Base-by-base conservation (phyloP, 163 green algal species). In the Scenedesmus sp. region DNA sequence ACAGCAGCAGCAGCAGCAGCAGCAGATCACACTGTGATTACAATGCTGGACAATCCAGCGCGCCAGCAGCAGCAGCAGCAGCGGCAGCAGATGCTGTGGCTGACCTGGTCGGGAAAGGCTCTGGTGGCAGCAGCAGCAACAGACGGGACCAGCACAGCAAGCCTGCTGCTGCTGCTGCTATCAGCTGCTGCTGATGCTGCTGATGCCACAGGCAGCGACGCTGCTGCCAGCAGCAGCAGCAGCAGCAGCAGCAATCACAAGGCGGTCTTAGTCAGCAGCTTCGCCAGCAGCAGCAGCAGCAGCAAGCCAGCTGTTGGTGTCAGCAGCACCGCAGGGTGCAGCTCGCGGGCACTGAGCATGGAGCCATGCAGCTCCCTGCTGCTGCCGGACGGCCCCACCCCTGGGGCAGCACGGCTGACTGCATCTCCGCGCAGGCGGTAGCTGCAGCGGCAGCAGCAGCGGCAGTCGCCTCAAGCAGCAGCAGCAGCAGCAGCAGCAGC, bases 401-500 rank as follows among this genome's bases (percentile, higher is more conserved):
- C 85, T n/a, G 42, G 20, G 30, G 85, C 68, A 89, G 85, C 26
- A 83, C 68, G 2, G 85, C 85, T 40, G 85, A 89, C 9, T 26
- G 46, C 49, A 51, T n/a, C 42, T 49, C 83, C 61, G 83, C 42
- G 30, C 56, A 46, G 35, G 18, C 82, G 4, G 40, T 46, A 44
- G 84, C 84, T 46, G 84, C 84, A 42, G 65, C 61, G 30, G 46
- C 68, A 83, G 68, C 85, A 30, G 42, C 59, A 22, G 84, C 61
- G 42, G 33, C 84, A 82, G 53, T 59, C 81, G 56, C 1, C n/a
- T 70, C 56, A 12, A 16, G 56, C 83, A 79, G 59, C 53, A 42
- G 46, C 76, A 86, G 86, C 78, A 86, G 86, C 86, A 86, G 86
- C 53, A 59, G 86, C 86, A 85, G 78, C 79, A 56, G 87, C 46